These are phyloP conservation scores for Vaccinium macrocarpon DNA, from an alignment of 148 eudicot genomes.

Conservation along the genomic window DNA sequence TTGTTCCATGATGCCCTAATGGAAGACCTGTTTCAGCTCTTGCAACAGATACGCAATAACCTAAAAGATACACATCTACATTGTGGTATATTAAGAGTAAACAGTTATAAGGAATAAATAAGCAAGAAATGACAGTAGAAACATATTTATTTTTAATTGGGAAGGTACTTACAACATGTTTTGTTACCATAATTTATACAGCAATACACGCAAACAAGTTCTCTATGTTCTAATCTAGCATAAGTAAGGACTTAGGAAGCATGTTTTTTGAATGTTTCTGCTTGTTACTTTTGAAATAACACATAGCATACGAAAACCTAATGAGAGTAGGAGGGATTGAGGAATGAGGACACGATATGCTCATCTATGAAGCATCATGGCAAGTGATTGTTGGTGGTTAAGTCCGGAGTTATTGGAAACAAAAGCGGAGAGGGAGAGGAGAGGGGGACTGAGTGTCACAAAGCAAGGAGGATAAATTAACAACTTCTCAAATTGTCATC, in stretches of 20 bases:
- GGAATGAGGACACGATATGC: neutral
- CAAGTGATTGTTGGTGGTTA: neutral
- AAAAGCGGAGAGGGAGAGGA: neutral
- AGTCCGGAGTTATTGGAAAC: neutral
- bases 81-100: neutral
- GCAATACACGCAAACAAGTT: neutral
- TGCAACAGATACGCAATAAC: neutral
- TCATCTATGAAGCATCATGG: neutral
- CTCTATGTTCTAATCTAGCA: neutral
- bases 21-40: neutral
- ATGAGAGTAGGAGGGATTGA: neutral
- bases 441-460: neutral
- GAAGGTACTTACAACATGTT: neutral
- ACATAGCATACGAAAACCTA: neutral
- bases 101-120: neutral
- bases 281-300: neutral
- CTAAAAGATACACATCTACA: neutral
- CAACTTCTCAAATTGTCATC: neutral
- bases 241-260: neutral
- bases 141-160: neutral
- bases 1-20: too few species aligned
- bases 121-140: conserved; percentile 5
- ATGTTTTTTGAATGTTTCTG: neutral
- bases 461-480: neutral
- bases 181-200: neutral